These are phyloP conservation scores for Pseudognaphalium luteoalbum DNA, from an alignment of 129 eudicot species.

Conservation along the genomic window DNA sequence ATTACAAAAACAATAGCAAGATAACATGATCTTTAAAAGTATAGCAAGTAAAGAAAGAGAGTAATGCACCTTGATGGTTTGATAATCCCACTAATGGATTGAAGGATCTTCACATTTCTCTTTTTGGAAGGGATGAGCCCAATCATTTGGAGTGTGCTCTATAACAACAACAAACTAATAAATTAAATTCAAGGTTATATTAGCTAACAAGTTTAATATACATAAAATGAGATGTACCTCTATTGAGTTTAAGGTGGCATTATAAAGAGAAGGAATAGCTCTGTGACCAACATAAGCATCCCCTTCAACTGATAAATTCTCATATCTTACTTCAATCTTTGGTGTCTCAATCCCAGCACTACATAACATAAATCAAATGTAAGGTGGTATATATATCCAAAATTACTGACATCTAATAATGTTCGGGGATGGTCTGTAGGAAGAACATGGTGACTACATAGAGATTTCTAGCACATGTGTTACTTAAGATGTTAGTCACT, in stretches of 20 bases:
- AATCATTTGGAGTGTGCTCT: constrained; percentile 16
- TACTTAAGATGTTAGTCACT: too few species aligned
- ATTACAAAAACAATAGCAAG: too few species aligned
- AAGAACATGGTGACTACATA: too few species aligned
- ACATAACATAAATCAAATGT: neutral
- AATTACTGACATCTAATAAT: too few species aligned
- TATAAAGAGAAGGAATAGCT: constrained; percentile 44
- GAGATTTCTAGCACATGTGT: too few species aligned
- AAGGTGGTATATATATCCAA: too few species aligned
- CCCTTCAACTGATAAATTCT: constrained; percentile 43
- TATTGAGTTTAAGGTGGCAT: constrained; percentile 25
- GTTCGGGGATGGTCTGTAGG: too few species aligned
- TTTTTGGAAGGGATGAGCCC: constrained; percentile 25
- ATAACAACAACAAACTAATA: too few species aligned
- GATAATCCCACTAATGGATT: constrained; percentile 18
- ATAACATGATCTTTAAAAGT: too few species aligned
- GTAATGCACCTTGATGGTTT: constrained; percentile 22
- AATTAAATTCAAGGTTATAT: too few species aligned
- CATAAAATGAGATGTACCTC: constrained; percentile 24
- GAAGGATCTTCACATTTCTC: constrained; percentile 27
- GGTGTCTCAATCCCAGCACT: constrained; percentile 43
- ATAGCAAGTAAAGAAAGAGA: too few species aligned
- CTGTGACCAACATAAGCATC: constrained; percentile 40
- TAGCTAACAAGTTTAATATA: too few species aligned
- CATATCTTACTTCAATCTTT: constrained; percentile 45